Percentiles rank a stretch among this genome's conserved stretches.
phyloP scores from a whole-genome alignment of 805 yeast genomes.

The Hanseniaspora meyeri region DNA sequence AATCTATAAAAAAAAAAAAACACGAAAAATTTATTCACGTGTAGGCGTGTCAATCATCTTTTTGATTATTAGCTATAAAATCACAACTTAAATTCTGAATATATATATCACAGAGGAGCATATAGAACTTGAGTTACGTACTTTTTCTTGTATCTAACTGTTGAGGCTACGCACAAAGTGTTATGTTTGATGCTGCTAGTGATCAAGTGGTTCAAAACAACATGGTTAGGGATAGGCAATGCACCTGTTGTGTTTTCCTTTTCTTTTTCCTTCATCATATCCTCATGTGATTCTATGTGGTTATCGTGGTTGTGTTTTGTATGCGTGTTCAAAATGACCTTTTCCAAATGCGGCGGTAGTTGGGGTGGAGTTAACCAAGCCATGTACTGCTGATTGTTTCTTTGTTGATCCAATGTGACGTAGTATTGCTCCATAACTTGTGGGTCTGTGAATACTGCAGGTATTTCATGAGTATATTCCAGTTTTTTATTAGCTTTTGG shows the following conservation, averaged over 20 bases:
- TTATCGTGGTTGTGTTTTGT: slow-evolving; percentile 24
- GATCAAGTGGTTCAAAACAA: slow-evolving; percentile 86
- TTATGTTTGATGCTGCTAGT: slow-evolving; percentile 89
- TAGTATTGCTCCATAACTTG: slow-evolving; percentile 80
- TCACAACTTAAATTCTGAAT: too few relatives aligned
- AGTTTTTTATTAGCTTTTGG: slow-evolving; percentile 20
- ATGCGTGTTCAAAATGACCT: slow-evolving; percentile 75
- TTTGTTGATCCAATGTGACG: slow-evolving; percentile 59
- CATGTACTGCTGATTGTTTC: slow-evolving; percentile 46
- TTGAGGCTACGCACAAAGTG: slow-evolving; percentile 84
- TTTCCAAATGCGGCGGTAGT: slow-evolving; percentile 91
- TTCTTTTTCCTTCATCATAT: slow-evolving; percentile 27
- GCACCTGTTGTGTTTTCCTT: slow-evolving; percentile 78
- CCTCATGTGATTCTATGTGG: not conserved
- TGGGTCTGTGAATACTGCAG: slow-evolving; percentile 75
- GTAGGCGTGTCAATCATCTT: too few relatives aligned
- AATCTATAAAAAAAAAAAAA: too few relatives aligned
- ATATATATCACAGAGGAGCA: slow-evolving; percentile 50
- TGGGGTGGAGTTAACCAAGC: slow-evolving; percentile 79
- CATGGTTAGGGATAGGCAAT: slow-evolving; percentile 87
- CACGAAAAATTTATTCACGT: too few relatives aligned
- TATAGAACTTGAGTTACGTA: slow-evolving; percentile 85
- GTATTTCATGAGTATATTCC: slow-evolving; percentile 52
- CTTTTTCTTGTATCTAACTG: slow-evolving; percentile 75
- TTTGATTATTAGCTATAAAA: too few relatives aligned